Conservation (phyloP, 1,284 basidiomycete genomes). For the Melampsora americana region DNA sequence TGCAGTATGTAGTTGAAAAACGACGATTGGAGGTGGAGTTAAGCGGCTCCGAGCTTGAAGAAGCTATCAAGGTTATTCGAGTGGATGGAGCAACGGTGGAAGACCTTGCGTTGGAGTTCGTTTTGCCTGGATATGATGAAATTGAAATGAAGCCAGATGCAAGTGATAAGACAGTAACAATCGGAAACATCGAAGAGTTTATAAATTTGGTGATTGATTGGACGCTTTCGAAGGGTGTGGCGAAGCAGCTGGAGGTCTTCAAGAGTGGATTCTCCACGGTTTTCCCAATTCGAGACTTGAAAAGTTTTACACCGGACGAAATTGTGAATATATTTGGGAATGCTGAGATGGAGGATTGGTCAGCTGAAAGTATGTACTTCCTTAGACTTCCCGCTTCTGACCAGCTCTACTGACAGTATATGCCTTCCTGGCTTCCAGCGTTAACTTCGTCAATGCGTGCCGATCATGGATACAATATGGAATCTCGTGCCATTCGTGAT, state of each 20-base stretch:
- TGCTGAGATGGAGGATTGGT: conserved; percentile 85
- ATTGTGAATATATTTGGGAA: conserved; percentile 90
- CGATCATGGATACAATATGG: conserved; percentile 95
- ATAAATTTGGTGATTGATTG: conserved; percentile 61
- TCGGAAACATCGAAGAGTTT: conserved; percentile 83
- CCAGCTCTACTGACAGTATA: background rate
- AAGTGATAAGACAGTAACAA: conserved; percentile 63
- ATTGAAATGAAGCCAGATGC: conserved; percentile 70
- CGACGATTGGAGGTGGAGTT: conserved; percentile 56
- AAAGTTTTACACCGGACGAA: conserved; percentile 90
- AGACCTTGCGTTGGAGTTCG: conserved; percentile 90
- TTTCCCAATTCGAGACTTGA: conserved; percentile 83
- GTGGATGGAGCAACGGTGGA: conserved; percentile 66
- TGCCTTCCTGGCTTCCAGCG: conserved; percentile 59
- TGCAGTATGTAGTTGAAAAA: conserved; percentile 58
- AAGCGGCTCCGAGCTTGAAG: conserved; percentile 51
- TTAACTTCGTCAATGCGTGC: conserved; percentile 86
- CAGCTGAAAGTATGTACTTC: conserved; percentile 68
- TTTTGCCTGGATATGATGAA: conserved; percentile 81
- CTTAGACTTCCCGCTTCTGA: background rate
- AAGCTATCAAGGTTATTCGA: conserved; percentile 54
- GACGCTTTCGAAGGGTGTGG: conserved; percentile 53
- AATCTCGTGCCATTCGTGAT: conserved; percentile 82
- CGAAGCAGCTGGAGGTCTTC: conserved; percentile 55
- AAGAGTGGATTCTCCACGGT: conserved; percentile 77